These are phyloP conservation scores for Acanthamoeba lenticulata DNA, from an alignment of 208 protist genomes.

Conservation along the genomic window DNA sequence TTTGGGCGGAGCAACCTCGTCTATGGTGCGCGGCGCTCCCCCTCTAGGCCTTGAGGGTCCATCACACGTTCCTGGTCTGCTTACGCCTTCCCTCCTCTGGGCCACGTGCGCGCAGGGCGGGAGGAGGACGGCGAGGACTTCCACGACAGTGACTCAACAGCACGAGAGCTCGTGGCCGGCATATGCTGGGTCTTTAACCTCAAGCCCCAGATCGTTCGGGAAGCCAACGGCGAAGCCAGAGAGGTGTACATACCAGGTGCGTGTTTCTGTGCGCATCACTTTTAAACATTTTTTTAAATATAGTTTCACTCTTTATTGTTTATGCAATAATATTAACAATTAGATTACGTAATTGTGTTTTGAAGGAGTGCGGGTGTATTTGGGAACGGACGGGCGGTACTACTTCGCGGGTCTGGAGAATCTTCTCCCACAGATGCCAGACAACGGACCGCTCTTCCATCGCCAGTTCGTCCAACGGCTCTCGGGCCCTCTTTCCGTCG, in stretches of 20 bases:
- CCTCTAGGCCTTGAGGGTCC: neutral
- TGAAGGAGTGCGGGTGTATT: conserved; percentile 1
- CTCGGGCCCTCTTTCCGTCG: neutral
- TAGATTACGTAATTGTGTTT: neutral
- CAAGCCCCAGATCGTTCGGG: neutral
- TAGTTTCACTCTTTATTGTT: neutral
- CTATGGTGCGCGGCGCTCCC: neutral
- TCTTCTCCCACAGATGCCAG: neutral
- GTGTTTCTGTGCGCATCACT: too few species aligned
- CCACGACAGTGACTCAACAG: neutral
- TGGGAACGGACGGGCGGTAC: neutral
- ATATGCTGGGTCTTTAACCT: neutral
- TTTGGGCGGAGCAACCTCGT: neutral
- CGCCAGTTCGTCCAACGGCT: neutral
- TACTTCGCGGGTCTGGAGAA: neutral
- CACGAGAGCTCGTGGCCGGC: neutral
- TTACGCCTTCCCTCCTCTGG: neutral
- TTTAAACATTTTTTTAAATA: too few species aligned
- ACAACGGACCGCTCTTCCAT: neutral
- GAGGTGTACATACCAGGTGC: conserved; percentile 14
- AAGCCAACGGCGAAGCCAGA: neutral
- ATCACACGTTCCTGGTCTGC: neutral
- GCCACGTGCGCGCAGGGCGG: neutral
- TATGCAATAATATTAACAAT: neutral
- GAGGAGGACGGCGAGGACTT: neutral